A percentile compares a stretch with the other conserved stretches of the same genome.
Evolutionary conservation across 2,329 filamentous ascomycete genomes (phyloP).

Genomic region (Exophiala xenobiotica): DNA sequence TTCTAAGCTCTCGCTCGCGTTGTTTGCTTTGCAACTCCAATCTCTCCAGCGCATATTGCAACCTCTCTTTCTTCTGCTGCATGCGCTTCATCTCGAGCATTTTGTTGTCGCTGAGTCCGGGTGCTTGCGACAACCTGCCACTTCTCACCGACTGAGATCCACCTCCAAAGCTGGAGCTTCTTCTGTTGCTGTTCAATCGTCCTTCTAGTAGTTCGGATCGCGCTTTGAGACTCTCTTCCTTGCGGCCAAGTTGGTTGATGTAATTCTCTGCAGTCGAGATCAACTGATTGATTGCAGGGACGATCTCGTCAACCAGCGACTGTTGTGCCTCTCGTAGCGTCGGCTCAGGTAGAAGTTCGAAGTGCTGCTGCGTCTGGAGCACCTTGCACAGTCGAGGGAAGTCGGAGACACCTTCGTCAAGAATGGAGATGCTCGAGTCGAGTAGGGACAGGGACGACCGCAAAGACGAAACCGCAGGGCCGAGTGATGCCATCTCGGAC

Average conservation of each 20-base stretch:
- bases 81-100: constrained; percentile 66
- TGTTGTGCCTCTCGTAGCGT: constrained; percentile 79
- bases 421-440: constrained; percentile 62
- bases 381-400: constrained; percentile 63
- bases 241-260: constrained; percentile 76
- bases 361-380: constrained; percentile 72
- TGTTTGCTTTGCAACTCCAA: constrained; percentile 84
- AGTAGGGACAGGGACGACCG: constrained; percentile 61
- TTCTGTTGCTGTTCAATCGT: constrained; percentile 51
- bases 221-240: constrained; percentile 79
- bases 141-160: constrained; percentile 20
- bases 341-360: constrained; percentile 85
- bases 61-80: constrained; percentile 76
- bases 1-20: constrained; percentile 67
- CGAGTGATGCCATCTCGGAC: constrained; percentile 44
- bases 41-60: constrained; percentile 83
- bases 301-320: constrained; percentile 81
- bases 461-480: constrained; percentile 60
- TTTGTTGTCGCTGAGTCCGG: constrained; percentile 40
- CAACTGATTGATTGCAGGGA: constrained; percentile 77
- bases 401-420: constrained; percentile 61
- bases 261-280: constrained; percentile 80
- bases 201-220: constrained; percentile 82
- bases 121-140: constrained; percentile 21
- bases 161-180: constrained; percentile 24